Evolutionary conservation across 495 filamentous ascomycete species (phyloP).

Genomic region (Chaetomidium leptoderma): DNA sequence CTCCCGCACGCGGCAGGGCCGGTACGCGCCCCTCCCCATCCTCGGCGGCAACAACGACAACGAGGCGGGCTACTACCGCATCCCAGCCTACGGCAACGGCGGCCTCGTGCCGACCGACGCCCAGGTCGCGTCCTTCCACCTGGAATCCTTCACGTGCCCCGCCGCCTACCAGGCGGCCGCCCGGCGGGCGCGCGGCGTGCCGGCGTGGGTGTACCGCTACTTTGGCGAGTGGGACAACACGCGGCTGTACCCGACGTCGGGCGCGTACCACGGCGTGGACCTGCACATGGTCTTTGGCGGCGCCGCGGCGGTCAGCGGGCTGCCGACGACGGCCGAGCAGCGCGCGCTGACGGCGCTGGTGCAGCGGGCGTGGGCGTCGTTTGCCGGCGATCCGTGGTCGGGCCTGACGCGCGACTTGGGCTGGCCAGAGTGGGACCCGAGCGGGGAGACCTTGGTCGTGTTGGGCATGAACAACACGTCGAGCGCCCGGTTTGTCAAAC

Average conservation of each 20-base stretch:
- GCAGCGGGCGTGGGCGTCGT: constrained; percentile 43
- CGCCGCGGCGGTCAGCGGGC: constrained; percentile 37
- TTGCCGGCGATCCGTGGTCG: constrained; percentile 26
- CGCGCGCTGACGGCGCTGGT: constrained; percentile 30
- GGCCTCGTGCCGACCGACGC: constrained; percentile 10
- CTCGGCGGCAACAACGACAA: constrained; percentile 13
- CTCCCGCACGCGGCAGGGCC: background rate
- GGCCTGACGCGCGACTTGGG: constrained; percentile 9
- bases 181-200: constrained; percentile 21
- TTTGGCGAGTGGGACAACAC: constrained; percentile 42
- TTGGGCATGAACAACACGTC: background rate
- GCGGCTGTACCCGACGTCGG: constrained; percentile 35
- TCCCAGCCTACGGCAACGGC: constrained; percentile 7
- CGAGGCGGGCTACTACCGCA: constrained; percentile 19
- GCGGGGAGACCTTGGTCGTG: background rate
- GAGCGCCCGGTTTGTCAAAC: background rate
- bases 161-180: constrained; percentile 8
- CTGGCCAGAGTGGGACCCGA: constrained; percentile 8
- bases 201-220: constrained; percentile 35
- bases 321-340: constrained; percentile 29
- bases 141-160: constrained; percentile 27
- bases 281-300: constrained; percentile 47
- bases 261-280: constrained; percentile 50
- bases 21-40: constrained; percentile 12
- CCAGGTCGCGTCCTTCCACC: constrained; percentile 7